Base-by-base conservation (phyloP, 225 moss, liverwort and hornwort species). In the Polytrichum commune region DNA sequence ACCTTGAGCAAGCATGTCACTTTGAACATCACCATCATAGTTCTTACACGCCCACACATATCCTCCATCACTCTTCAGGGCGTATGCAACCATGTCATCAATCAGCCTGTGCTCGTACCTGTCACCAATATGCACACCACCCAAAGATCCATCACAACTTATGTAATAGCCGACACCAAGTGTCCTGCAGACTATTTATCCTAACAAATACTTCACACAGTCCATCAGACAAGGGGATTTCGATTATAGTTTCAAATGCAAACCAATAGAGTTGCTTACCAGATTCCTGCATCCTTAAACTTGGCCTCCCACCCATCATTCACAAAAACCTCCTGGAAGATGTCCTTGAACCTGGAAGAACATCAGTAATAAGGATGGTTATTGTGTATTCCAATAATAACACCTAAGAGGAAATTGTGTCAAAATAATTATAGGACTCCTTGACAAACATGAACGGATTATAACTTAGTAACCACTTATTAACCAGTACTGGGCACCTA, bases 1-100 rank as follows among this genome's bases (percentile, higher is more conserved):
- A 90, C 92, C 95, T 86, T 97, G 97, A 55, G 97, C 97, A 78
- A 97, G 91, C 94, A 97, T 92, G 70, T 97, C 97, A 83, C 97
- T 97, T 76, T 97, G 97, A 60, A 97, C 97, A 83, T 97, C 94
- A 69, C 97, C 97, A 75, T 97, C 97, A 35, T 97, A 97, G 69
- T 97, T 97, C 73, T 97, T 97, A 77, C 95, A 95, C 9, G 95
- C 95, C 95, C 95, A 95, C 2, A 95, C 92, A 74, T 95, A 95
- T 28, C 76, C 95, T 75, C 95, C 95, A 33, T 95, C 92, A 67
- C 95, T 95, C 74, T 95, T 95, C 19, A 95, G 63, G 4, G 88
- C 90, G 73, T 92, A 95, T 16, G 95, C 95, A 27, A 95, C 95
- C 95, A 95, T 95, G 73, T 95, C 95, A 79, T 95, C 95, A 65